Evolutionary conservation across 306 rosid genomes (phyloP).

Genomic region (Cicer arietinum): DNA sequence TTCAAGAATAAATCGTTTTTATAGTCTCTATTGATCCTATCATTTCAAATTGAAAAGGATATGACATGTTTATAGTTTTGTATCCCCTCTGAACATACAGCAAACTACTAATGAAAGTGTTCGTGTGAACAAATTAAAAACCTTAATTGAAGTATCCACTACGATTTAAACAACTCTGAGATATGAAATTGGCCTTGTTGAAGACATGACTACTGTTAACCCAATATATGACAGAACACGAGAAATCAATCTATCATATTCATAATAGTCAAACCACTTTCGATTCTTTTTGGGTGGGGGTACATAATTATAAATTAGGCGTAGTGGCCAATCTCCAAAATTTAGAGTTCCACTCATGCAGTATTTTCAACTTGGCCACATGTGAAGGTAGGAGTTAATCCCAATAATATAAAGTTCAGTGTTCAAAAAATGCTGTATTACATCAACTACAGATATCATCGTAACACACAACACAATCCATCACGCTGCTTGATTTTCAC

Average conservation of each 20-base stretch:
- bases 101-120: not conserved
- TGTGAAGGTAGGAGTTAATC: not conserved
- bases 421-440: constrained; percentile 2
- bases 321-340: constrained; percentile 9
- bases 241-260: not conserved
- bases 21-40: no score
- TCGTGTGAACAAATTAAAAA: not conserved
- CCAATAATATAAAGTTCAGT: not conserved
- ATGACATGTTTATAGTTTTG: no score
- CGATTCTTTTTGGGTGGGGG: not conserved
- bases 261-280: not conserved
- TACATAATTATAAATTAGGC: not conserved
- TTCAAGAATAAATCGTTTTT: no score
- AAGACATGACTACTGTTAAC: not conserved
- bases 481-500: constrained; percentile 30
- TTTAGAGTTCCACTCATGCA: not conserved
- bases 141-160: not conserved
- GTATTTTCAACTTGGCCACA: not conserved
- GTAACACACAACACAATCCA: constrained; percentile 23
- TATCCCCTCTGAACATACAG: no score
- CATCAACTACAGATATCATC: constrained; percentile 9
- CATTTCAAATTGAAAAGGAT: no score
- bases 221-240: not conserved
- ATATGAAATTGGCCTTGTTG: not conserved
- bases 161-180: not conserved